Percentiles rank a stretch among this genome's conserved stretches.
Conservation (phyloP, 73 alveolate genomes). For the Blepharisma japonicum region DNA sequence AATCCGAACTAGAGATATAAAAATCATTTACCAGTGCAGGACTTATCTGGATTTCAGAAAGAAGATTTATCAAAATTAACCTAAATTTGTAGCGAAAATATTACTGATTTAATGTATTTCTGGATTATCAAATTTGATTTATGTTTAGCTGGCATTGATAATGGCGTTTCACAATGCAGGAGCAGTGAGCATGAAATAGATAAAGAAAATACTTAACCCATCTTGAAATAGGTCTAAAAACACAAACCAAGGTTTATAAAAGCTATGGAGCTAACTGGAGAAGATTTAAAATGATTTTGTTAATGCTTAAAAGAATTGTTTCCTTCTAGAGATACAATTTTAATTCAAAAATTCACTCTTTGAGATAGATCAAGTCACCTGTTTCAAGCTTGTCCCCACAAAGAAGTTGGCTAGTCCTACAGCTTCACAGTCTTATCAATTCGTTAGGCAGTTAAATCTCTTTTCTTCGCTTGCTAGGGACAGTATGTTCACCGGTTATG, state of each 20-base stretch:
- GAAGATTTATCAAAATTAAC: conserved; percentile 61
- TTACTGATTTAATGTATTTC: conserved; percentile 37
- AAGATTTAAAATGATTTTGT: conserved; percentile 59
- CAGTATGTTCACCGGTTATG: too few relatives aligned
- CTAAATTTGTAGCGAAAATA: conserved; percentile 33
- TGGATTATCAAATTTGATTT: conserved; percentile 56
- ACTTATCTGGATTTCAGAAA: conserved; percentile 77
- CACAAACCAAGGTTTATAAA: conserved; percentile 55
- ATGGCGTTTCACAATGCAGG: conserved; percentile 62
- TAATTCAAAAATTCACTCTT: too few relatives aligned
- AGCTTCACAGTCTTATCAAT: too few relatives aligned
- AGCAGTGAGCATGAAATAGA: conserved; percentile 48
- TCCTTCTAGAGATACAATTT: conserved; percentile 70
- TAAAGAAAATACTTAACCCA: conserved; percentile 62
- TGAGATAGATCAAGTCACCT: too few relatives aligned
- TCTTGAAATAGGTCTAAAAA: conserved; percentile 69
- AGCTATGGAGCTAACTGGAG: conserved; percentile 75
- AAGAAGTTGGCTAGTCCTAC: too few relatives aligned
- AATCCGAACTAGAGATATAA: conserved; percentile 80
- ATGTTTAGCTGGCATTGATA: conserved; percentile 81
- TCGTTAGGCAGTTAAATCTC: too few relatives aligned
- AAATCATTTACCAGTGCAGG: conserved; percentile 80
- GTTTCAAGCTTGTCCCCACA: too few relatives aligned
- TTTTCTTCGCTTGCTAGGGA: too few relatives aligned
- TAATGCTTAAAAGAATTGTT: conserved; percentile 46